A percentile compares a stretch with the other conserved stretches of the same genome.
Conservation (phyloP, 495 filamentous ascomycete species). For the Evansstolkia leycettana region DNA sequence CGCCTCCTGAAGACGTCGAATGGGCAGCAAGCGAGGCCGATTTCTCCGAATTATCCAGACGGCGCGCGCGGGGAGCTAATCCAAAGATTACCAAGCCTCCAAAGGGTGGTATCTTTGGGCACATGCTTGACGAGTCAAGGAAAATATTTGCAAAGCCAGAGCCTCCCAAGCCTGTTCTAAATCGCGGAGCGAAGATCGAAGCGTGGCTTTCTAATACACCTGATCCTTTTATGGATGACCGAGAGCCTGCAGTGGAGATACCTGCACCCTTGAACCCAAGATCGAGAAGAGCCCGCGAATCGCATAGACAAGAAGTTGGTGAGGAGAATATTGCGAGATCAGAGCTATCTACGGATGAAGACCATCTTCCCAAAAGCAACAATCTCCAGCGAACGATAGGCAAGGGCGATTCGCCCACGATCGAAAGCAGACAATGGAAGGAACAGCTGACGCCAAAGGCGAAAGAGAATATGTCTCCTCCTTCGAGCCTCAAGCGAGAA, state of each 20-base stretch:
- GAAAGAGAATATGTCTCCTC: conserved; percentile 3
- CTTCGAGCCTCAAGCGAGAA: conserved; percentile 5
- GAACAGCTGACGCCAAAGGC: conserved; percentile 2
- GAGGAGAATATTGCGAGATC: conserved; percentile 7
- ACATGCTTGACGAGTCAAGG: conserved; percentile 37
- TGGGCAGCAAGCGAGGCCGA: conserved; percentile 34
- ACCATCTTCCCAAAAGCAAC: not conserved
- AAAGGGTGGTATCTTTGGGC: conserved; percentile 37
- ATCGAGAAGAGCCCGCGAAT: conserved; percentile 16
- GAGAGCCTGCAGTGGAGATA: conserved; percentile 25
- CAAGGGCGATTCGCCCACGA: conserved; percentile 1
- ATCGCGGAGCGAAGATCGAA: conserved; percentile 49
- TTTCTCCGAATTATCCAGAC: conserved; percentile 31
- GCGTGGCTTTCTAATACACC: conserved; percentile 62
- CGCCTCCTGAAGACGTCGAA: conserved; percentile 20
- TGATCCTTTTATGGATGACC: conserved; percentile 56
- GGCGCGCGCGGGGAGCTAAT: conserved; percentile 21
- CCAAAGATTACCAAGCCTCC: conserved; percentile 9
- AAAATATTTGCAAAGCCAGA: conserved; percentile 43
- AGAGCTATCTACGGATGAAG: conserved; percentile 15
- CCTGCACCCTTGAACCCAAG: conserved; percentile 33
- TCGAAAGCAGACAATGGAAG: not conserved
- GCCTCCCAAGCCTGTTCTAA: conserved; percentile 28
- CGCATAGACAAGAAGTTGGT: conserved; percentile 13
- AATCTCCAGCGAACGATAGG: conserved; percentile 8